Evolutionary conservation across 441 rosid species (phyloP).

Genomic region (Bruguiera hainesii): DNA sequence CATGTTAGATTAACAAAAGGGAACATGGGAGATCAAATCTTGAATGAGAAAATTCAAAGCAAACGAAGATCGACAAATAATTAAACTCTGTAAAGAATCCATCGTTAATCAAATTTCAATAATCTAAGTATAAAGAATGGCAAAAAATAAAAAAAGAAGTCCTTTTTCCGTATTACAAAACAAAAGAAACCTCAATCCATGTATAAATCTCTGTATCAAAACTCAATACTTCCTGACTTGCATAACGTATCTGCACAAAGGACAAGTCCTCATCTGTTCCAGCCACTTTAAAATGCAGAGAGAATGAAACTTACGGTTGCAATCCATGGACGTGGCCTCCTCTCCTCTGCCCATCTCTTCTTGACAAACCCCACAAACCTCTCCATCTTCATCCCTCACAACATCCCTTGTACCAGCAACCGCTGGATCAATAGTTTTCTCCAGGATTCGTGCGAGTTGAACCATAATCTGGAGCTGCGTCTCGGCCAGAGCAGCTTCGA

Average conservation of each 20-base stretch:
- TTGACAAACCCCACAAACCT: constrained; percentile 22
- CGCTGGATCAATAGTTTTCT: constrained; percentile 14
- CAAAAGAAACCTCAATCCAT: neutral
- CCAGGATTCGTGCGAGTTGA: constrained; percentile 16
- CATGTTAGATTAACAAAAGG: too few relatives aligned
- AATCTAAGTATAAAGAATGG: too few relatives aligned
- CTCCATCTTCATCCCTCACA: constrained; percentile 4
- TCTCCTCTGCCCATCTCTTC: constrained; percentile 21
- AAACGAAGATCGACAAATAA: too few relatives aligned
- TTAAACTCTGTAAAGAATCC: too few relatives aligned
- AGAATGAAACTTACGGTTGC: constrained; percentile 26
- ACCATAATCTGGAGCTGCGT: constrained; percentile 12
- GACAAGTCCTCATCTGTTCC: constrained; percentile 10
- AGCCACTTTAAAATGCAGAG: constrained; percentile 21
- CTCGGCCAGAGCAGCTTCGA: constrained; percentile 1
- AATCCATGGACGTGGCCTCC: constrained; percentile 17
- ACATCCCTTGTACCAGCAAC: neutral
- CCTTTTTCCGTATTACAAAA: neutral
- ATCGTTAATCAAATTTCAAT: too few relatives aligned
- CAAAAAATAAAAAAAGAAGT: too few relatives aligned
- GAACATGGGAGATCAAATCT: too few relatives aligned
- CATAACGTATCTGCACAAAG: constrained; percentile 19
- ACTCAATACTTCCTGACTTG: constrained; percentile 1
- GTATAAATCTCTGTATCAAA: neutral
- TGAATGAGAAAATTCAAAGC: too few relatives aligned